These are phyloP conservation scores for Tetrapisispora iriomotensis DNA, from an alignment of 805 yeast species.

Conservation along the genomic window DNA sequence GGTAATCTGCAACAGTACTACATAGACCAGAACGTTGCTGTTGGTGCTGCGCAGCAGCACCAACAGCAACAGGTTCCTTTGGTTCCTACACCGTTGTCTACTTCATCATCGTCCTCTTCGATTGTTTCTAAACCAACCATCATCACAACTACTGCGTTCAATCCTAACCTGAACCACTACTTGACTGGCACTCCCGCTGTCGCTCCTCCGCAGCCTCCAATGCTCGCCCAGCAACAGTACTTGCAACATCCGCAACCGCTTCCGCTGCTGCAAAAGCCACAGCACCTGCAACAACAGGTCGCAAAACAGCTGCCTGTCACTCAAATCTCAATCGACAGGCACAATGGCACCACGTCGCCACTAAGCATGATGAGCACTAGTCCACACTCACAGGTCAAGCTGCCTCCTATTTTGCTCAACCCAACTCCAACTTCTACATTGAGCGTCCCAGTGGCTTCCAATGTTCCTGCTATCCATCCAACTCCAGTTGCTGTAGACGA, in stretches of 20 bases:
- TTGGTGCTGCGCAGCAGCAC: not conserved
- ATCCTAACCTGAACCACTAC: too few species aligned
- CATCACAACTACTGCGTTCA: too few species aligned
- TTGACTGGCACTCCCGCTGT: too few species aligned
- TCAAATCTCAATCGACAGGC: not conserved
- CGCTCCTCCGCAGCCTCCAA: too few species aligned
- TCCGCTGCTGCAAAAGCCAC: not conserved
- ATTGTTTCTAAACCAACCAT: too few species aligned
- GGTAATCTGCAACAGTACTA: not conserved
- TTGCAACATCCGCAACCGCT: too few species aligned
- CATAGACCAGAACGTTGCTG: not conserved
- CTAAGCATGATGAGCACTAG: not conserved
- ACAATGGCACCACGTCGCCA: not conserved
- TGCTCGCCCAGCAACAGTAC: too few species aligned
- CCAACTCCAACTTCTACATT: not conserved
- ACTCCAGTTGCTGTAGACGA: too few species aligned
- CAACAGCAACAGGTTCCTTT: too few species aligned
- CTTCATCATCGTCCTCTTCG: too few species aligned
- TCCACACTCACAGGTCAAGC: not conserved
- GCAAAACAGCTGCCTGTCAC: not conserved
- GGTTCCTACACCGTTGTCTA: too few species aligned
- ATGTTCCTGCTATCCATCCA: not conserved
- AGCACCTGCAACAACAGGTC: not conserved
- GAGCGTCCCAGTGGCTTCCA: not conserved
- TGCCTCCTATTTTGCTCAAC: slow-evolving; percentile 1